Percentiles rank a stretch among this genome's conserved stretches.
These are phyloP conservation scores for Phoma sp. DNA, from an alignment of 2,329 filamentous ascomycete species.

Conservation along the genomic window DNA sequence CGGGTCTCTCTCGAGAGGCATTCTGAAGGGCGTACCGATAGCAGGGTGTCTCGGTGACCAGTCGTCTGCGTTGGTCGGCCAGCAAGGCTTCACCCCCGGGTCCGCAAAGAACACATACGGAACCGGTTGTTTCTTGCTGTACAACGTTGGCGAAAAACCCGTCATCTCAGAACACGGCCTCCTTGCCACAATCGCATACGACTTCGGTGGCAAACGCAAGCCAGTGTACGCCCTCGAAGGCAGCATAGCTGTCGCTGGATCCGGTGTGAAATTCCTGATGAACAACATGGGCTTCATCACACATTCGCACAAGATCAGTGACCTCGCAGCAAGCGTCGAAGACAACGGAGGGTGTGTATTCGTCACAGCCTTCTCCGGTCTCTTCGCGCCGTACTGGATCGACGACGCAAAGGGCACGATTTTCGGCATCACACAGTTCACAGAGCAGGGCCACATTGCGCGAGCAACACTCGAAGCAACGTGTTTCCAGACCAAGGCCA, in stretches of 20 bases:
- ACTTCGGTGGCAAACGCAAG: slow-evolving; percentile 71
- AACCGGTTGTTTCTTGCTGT: slow-evolving; percentile 86
- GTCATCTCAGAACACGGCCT: slow-evolving; percentile 85
- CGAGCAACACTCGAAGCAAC: slow-evolving; percentile 89
- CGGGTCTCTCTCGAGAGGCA: slow-evolving; percentile 68
- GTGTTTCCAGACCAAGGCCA: slow-evolving; percentile 91
- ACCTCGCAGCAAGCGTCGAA: slow-evolving; percentile 66
- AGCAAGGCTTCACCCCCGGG: slow-evolving; percentile 81
- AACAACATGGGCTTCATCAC: slow-evolving; percentile 69
- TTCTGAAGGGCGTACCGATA: slow-evolving; percentile 73
- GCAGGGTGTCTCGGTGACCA: slow-evolving; percentile 88
- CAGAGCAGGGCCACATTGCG: slow-evolving; percentile 83
- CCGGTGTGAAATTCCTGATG: slow-evolving; percentile 73
- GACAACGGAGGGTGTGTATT: slow-evolving; percentile 85
- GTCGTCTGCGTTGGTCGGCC: slow-evolving; percentile 83
- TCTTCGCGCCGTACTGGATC: slow-evolving; percentile 95
- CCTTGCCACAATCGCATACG: slow-evolving; percentile 84
- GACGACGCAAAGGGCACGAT: slow-evolving; percentile 86
- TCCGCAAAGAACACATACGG: slow-evolving; percentile 91
- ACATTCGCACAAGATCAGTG: slow-evolving; percentile 67
- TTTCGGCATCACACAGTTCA: slow-evolving; percentile 85
- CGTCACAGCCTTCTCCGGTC: slow-evolving; percentile 87
- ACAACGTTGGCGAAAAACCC: slow-evolving; percentile 84
- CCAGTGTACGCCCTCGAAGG: slow-evolving; percentile 83
- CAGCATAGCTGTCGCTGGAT: slow-evolving; percentile 81